These are phyloP conservation scores for Miscanthus lutarioriparius DNA, from an alignment of 176 grass and related monocot species.

Conservation along the genomic window DNA sequence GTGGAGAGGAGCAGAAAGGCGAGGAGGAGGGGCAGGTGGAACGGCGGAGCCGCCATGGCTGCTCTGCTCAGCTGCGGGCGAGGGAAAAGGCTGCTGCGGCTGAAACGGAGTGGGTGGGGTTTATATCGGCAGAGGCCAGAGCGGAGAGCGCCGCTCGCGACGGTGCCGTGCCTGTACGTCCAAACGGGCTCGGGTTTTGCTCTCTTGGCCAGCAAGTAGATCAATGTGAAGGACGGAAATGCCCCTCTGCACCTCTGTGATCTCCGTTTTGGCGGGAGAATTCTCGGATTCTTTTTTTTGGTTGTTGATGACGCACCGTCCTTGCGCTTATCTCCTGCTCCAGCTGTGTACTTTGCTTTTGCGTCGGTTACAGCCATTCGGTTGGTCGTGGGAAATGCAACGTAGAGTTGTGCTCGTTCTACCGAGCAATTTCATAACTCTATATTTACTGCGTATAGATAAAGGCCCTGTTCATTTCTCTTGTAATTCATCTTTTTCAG, in stretches of 20 bases:
- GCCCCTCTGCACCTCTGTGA: neutral
- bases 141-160: neutral
- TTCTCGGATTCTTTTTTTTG: neutral
- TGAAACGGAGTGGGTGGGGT: neutral
- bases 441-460: neutral
- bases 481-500: too few species aligned
- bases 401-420: neutral
- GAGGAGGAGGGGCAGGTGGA: constrained; percentile 19
- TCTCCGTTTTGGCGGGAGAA: neutral
- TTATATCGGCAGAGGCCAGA: neutral
- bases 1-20: neutral
- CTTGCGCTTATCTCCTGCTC: neutral
- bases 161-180: constrained; percentile 3
- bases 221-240: constrained; percentile 5
- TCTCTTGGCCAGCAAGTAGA: neutral
- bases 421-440: neutral
- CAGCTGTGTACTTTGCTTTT: neutral
- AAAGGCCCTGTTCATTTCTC: too few species aligned
- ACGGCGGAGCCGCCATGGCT: constrained; percentile 27
- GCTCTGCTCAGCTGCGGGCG: neutral
- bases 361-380: neutral
- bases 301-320: neutral
- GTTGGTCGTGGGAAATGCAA: neutral
- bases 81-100: neutral
- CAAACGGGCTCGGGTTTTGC: neutral